Conservation (phyloP, 1,139 yeast species). For the Yamadazyma kanchanaburiensis region DNA sequence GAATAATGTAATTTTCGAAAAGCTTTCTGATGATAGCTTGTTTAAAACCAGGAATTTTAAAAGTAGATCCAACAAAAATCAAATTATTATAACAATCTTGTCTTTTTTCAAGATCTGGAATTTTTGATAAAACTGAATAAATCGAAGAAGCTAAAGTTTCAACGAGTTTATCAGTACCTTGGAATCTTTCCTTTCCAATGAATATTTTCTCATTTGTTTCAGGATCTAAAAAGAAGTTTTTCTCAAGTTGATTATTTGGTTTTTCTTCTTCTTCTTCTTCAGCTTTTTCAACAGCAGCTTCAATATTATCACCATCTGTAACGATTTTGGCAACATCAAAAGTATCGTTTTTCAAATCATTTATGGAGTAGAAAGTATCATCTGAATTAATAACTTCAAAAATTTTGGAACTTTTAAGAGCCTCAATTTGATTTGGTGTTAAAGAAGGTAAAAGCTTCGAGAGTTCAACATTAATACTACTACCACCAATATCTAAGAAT, state of each 20-base stretch:
- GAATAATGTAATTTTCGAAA: constrained; percentile 53
- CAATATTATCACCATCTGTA: constrained; percentile 32
- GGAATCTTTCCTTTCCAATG: constrained; percentile 86
- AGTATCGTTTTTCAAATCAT: constrained; percentile 60
- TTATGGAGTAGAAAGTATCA: constrained; percentile 59
- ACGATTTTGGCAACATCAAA: constrained; percentile 91
- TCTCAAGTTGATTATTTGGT: constrained; percentile 59
- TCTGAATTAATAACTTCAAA: constrained; percentile 67
- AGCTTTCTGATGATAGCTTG: constrained; percentile 65
- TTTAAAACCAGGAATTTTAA: constrained; percentile 70
- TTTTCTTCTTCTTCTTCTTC: constrained; percentile 33
- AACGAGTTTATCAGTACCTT: constrained; percentile 65
- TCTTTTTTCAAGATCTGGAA: constrained; percentile 68
- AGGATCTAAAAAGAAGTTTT: constrained; percentile 62
- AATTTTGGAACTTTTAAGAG: constrained; percentile 68
- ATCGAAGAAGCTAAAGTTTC: constrained; percentile 52
- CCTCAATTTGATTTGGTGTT: constrained; percentile 59
- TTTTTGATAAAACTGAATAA: constrained; percentile 47
- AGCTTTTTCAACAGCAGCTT: constrained; percentile 20
- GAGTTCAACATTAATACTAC: constrained; percentile 54
- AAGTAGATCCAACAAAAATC: constrained; percentile 74
- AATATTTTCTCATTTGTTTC: constrained; percentile 48
- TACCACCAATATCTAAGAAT: constrained; percentile 57
- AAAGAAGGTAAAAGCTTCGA: constrained; percentile 56
- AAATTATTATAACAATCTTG: constrained; percentile 88